phyloP scores from a whole-genome alignment of 108 stramenopile species.

The Nitzschia sp. region DNA sequence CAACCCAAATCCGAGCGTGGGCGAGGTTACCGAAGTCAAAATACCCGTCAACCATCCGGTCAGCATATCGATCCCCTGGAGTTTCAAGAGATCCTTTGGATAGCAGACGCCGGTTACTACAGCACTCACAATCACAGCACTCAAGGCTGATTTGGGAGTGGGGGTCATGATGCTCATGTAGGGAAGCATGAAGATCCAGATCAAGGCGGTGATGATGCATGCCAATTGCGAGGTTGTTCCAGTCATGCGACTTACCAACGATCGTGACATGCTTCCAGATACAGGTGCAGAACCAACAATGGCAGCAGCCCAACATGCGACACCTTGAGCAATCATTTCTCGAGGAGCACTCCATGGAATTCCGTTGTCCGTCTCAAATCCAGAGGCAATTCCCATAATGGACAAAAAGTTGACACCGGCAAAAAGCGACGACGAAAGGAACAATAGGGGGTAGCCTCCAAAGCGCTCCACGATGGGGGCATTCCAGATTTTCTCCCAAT shows the following conservation, averaged over 20 bases:
- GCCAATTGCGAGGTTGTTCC: constrained; percentile 72
- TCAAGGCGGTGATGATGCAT: constrained; percentile 66
- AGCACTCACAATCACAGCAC: constrained; percentile 80
- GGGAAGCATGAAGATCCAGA: constrained; percentile 77
- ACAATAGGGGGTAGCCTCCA: constrained; percentile 53
- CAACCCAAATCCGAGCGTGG: constrained; percentile 70
- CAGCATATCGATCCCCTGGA: constrained; percentile 56
- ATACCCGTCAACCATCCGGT: constrained; percentile 69
- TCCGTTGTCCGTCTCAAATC: constrained; percentile 74
- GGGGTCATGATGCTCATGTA: constrained; percentile 80
- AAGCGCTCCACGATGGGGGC: constrained; percentile 65
- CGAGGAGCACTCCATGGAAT: constrained; percentile 75
- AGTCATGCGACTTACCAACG: constrained; percentile 75
- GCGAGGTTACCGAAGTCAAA: constrained; percentile 62
- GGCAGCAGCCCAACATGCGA: constrained; percentile 66
- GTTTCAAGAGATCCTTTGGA: constrained; percentile 65
- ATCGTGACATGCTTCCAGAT: constrained; percentile 71
- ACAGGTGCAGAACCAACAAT: constrained; percentile 75
- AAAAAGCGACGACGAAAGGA: constrained; percentile 57
- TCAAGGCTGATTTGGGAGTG: constrained; percentile 73
- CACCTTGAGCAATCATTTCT: constrained; percentile 78
- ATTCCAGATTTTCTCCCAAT: constrained; percentile 48
- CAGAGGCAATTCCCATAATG: constrained; percentile 76
- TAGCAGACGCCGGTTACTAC: constrained; percentile 58
- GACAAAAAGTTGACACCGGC: constrained; percentile 80